These are phyloP conservation scores for Suillus occidentalis DNA, from an alignment of 768 basidiomycete species.

Conservation along the genomic window DNA sequence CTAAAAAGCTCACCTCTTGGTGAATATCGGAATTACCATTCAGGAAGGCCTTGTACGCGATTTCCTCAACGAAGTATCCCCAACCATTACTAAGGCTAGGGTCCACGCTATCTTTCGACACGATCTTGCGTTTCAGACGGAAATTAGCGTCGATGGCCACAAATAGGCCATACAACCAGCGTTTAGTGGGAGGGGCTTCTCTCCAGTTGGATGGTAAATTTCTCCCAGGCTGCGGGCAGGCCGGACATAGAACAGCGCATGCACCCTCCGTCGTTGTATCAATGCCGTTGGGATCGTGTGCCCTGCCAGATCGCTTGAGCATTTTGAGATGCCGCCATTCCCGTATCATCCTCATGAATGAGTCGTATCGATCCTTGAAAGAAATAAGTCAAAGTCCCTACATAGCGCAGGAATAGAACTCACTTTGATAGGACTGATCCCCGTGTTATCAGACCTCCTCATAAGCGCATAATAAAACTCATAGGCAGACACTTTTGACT, in stretches of 20 bases:
- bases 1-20: slow-evolving; percentile 1
- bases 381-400: neutral
- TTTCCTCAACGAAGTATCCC: slow-evolving; percentile 27
- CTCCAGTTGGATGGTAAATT: slow-evolving; percentile 26
- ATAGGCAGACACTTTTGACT: slow-evolving; percentile 30
- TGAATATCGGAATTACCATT: neutral
- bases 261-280: slow-evolving; percentile 23
- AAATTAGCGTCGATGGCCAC: slow-evolving; percentile 30
- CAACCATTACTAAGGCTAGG: slow-evolving; percentile 26
- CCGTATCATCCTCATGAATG: slow-evolving; percentile 14
- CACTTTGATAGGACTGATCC: slow-evolving; percentile 14
- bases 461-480: slow-evolving; percentile 32
- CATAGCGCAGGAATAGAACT: neutral
- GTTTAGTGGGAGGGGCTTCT: neutral
- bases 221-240: slow-evolving; percentile 28
- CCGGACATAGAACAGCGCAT: slow-evolving; percentile 25
- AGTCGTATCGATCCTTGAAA: slow-evolving; percentile 16
- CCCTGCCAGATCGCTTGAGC: slow-evolving; percentile 24
- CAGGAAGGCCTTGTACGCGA: slow-evolving; percentile 20
- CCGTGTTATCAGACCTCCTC: slow-evolving; percentile 26
- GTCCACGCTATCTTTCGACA: slow-evolving; percentile 17
- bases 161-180: slow-evolving; percentile 21
- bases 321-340: slow-evolving; percentile 18
- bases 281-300: slow-evolving; percentile 24
- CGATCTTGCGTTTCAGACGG: slow-evolving; percentile 16